Evolutionary conservation across 2,329 filamentous ascomycete species (phyloP), one percentile per base, ranked within the genome.

Genomic region (Fusarium mundagurra): DNA sequence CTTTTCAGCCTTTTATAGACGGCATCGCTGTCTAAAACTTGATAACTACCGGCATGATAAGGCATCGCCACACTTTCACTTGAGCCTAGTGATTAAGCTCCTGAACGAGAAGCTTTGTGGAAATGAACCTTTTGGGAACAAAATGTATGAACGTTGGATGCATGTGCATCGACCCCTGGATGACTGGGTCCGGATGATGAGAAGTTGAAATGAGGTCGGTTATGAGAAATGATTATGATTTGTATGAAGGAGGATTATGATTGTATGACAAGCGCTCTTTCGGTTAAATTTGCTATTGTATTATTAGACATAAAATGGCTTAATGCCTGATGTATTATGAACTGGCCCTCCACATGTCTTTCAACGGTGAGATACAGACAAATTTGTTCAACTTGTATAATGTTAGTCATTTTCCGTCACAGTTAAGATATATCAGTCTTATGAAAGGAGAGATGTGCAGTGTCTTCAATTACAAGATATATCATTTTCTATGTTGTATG

Each of bases 191-290:
- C 43, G 41, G 53, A 33, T 58, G 45, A 64, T 39, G 41, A 54
- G 39, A 57, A 54, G 31, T 64, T 38, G 39, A 51, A 45, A 69
- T 53, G 64, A 29, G 31, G 43, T 53, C 57, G 54, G 29, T 36
- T 74, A 57, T 67, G 41, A 29, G 57, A 58, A 45, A 29, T 57
- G 60, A 59, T 51, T 31, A 71, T 41, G 61, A 67, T 50, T 55
- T 41, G 67, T 60, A 70, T 36, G 47, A 48, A 29, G 47, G 50
- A 43, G 36, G 39, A 55, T 60, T 44, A 51, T 39, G 33, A 33
- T 33, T 74, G 72, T 75, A 74, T 45, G 68, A 62, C 36, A 53
- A 44, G 27, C 59, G 53, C 50, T 36, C 22, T 50, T 51, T 48
- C 61, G 43, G 51, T 57, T 43, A 45, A 33, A 24, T 24, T 74